Conservation (phyloP, 2,329 filamentous ascomycete genomes). For the Diaporthe sp. region DNA sequence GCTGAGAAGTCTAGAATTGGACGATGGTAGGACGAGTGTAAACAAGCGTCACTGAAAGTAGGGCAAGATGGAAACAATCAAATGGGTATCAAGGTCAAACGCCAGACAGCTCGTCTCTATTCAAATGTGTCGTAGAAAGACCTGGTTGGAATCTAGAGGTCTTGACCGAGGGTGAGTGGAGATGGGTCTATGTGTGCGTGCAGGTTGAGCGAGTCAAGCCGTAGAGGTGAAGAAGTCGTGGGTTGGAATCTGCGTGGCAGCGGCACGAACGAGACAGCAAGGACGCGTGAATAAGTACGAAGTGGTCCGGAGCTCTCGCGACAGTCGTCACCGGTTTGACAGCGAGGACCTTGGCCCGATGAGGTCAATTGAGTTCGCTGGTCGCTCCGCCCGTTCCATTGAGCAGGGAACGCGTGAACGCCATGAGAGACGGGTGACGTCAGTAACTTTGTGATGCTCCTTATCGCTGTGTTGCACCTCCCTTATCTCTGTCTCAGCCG, state of each 20-base stretch:
- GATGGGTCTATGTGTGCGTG: background rate
- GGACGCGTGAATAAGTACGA: slow-evolving; percentile 17
- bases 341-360: background rate
- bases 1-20: background rate
- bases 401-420: slow-evolving; percentile 18
- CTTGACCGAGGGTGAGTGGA: background rate
- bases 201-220: background rate
- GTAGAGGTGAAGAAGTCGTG: background rate
- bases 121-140: background rate
- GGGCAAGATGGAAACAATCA: background rate
- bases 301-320: slow-evolving; percentile 9
- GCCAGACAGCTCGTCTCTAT: background rate
- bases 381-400: background rate
- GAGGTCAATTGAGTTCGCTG: slow-evolving; percentile 21
- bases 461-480: background rate
- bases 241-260: background rate
- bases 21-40: background rate
- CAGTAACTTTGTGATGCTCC: background rate
- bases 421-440: slow-evolving; percentile 30
- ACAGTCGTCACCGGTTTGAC: slow-evolving; percentile 20
- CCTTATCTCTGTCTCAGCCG: background rate
- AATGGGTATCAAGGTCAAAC: slow-evolving; percentile 3
- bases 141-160: background rate
- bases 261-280: background rate
- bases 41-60: background rate